phyloP scores from a whole-genome alignment of 768 basidiomycete genomes.

The Saitozyma podzolica region DNA sequence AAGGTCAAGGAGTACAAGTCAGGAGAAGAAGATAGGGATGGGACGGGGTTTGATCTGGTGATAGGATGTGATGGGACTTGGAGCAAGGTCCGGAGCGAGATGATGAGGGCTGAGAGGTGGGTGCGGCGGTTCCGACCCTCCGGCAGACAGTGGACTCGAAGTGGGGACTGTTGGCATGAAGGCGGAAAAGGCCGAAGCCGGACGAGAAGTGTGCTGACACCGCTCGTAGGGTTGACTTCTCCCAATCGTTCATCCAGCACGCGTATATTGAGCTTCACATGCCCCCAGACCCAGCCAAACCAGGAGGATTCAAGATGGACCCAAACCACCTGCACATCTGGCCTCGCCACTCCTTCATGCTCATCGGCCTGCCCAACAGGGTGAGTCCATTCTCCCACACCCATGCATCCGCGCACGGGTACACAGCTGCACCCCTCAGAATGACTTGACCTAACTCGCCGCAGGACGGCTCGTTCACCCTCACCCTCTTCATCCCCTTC shows the following conservation, averaged over 20 bases:
- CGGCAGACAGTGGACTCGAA: background rate
- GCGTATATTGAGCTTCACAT: slow-evolving; percentile 97
- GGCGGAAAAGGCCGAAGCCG: background rate
- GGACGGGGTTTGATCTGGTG: slow-evolving; percentile 50
- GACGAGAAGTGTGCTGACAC: slow-evolving; percentile 6
- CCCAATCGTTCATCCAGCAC: slow-evolving; percentile 91
- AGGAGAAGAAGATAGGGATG: slow-evolving; percentile 27
- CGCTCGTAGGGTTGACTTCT: slow-evolving; percentile 78
- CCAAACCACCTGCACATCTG: slow-evolving; percentile 97
- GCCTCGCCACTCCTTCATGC: slow-evolving; percentile 99
- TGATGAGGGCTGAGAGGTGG: slow-evolving; percentile 92
- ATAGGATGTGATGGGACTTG: slow-evolving; percentile 94
- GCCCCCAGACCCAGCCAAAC: slow-evolving; percentile 62
- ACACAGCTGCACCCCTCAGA: background rate
- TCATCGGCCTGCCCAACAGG: slow-evolving; percentile 96
- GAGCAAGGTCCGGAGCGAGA: slow-evolving; percentile 82
- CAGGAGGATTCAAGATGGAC: slow-evolving; percentile 79
- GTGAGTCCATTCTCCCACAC: slow-evolving; percentile 63
- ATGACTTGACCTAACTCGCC: slow-evolving; percentile 12
- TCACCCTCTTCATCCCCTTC: slow-evolving; percentile 89
- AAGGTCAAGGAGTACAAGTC: slow-evolving; percentile 16
- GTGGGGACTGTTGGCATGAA: background rate
- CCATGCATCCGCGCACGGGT: background rate
- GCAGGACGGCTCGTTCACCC: slow-evolving; percentile 95
- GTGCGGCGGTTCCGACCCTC: background rate